Evolutionary conservation across 2,329 filamentous ascomycete species (phyloP).

Genomic region (Colletotrichum simmondsii): DNA sequence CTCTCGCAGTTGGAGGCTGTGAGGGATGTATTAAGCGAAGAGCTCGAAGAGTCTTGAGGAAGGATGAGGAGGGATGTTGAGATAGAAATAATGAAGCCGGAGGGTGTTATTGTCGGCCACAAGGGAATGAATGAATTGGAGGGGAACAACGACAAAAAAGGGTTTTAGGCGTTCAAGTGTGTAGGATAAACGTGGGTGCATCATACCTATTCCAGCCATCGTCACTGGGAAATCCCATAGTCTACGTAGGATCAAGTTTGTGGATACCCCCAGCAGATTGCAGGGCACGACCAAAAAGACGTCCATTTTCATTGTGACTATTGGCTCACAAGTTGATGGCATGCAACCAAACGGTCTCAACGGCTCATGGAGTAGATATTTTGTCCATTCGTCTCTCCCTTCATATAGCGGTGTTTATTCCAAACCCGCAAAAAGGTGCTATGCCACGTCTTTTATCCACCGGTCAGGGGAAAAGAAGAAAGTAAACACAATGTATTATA

Average conservation of each 20-base stretch:
- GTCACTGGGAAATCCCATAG: slow-evolving; percentile 6
- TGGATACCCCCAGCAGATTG: slow-evolving; percentile 26
- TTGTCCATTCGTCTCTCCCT: not conserved
- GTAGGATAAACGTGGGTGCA: slow-evolving; percentile 24
- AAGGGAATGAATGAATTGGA: slow-evolving; percentile 15
- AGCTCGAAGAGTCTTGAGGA: slow-evolving; percentile 49
- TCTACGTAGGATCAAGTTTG: slow-evolving; percentile 23
- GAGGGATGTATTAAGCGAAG: slow-evolving; percentile 64
- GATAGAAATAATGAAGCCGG: slow-evolving; percentile 14
- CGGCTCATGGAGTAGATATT: slow-evolving; percentile 18
- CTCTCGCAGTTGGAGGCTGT: slow-evolving; percentile 74
- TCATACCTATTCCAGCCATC: slow-evolving; percentile 13
- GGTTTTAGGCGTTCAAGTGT: slow-evolving; percentile 26
- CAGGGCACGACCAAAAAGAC: slow-evolving; percentile 4
- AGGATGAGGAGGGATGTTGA: not conserved
- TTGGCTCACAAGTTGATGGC: not conserved
- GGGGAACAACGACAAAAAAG: slow-evolving; percentile 15
- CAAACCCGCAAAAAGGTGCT: slow-evolving; percentile 11
- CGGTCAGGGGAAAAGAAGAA: not conserved
- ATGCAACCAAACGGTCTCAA: not conserved
- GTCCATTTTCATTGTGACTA: not conserved
- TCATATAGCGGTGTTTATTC: slow-evolving; percentile 5
- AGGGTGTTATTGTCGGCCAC: not conserved
- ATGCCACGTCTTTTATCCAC: slow-evolving; percentile 28
- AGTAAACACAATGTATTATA: slow-evolving; percentile 30